Evolutionary conservation across 2,329 filamentous ascomycete species (phyloP).

Genomic region (Fusarium sp.): DNA sequence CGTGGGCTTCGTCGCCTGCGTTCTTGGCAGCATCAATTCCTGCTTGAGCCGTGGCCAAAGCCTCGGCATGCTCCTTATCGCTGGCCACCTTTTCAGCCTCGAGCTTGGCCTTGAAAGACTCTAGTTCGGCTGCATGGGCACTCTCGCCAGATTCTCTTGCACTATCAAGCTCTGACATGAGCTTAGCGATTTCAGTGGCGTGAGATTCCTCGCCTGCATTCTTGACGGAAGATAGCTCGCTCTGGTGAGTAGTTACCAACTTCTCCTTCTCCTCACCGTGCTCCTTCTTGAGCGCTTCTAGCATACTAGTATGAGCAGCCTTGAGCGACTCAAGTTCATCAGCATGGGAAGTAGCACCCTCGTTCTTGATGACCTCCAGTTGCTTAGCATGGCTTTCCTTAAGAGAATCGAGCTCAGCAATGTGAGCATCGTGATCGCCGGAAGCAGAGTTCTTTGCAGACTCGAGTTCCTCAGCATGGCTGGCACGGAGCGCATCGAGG

Average conservation of each 20-base stretch:
- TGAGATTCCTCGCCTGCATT: slow-evolving; percentile 49
- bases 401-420: slow-evolving; percentile 66
- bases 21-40: slow-evolving; percentile 53
- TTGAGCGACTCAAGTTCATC: slow-evolving; percentile 60
- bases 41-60: slow-evolving; percentile 51
- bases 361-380: slow-evolving; percentile 59
- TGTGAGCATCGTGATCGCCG: slow-evolving; percentile 63
- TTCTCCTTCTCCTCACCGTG: slow-evolving; percentile 56
- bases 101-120: slow-evolving; percentile 59
- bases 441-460: slow-evolving; percentile 66
- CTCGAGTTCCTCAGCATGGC: slow-evolving; percentile 71
- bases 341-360: slow-evolving; percentile 57
- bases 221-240: slow-evolving; percentile 51
- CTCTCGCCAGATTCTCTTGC: slow-evolving; percentile 52
- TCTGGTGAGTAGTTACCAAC: slow-evolving; percentile 49
- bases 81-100: slow-evolving; percentile 60
- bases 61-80: slow-evolving; percentile 50
- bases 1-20: slow-evolving; percentile 50
- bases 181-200: slow-evolving; percentile 48
- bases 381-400: slow-evolving; percentile 68
- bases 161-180: slow-evolving; percentile 50
- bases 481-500: slow-evolving; percentile 67
- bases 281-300: slow-evolving; percentile 60
- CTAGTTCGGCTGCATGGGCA: slow-evolving; percentile 52
- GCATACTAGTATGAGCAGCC: slow-evolving; percentile 58